Conservation (phyloP, 495 filamentous ascomycete species). For the Opeltia flavorubescens region DNA sequence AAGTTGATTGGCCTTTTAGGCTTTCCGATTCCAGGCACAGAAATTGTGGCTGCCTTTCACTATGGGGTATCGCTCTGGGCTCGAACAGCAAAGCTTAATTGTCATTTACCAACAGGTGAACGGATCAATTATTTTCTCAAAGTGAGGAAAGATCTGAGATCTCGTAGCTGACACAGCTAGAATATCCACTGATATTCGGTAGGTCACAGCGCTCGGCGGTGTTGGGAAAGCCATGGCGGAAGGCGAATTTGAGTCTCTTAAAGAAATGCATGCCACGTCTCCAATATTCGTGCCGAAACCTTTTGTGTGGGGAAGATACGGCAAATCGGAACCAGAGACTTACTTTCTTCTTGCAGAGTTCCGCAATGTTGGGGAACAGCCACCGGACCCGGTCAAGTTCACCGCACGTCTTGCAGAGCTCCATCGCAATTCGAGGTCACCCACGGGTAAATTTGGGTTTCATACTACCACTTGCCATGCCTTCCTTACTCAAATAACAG, state of each 20-base stretch:
- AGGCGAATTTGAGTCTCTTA: constrained; percentile 34
- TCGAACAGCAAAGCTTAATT: no score
- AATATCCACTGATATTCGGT: no score
- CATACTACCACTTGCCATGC: constrained; percentile 34
- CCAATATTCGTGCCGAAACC: constrained; percentile 33
- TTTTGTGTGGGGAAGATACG: constrained; percentile 30
- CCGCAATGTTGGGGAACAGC: constrained; percentile 21
- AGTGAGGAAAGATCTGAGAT: background rate
- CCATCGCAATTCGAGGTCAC: constrained; percentile 26
- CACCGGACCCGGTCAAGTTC: constrained; percentile 27
- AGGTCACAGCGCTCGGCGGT: constrained; percentile 12
- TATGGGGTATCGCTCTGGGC: background rate
- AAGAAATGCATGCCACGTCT: constrained; percentile 23
- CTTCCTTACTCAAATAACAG: constrained; percentile 24
- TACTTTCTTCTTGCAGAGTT: constrained; percentile 35
- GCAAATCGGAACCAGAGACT: constrained; percentile 16
- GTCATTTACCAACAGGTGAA: background rate
- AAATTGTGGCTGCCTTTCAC: background rate
- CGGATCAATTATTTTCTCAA: background rate
- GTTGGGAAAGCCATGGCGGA: constrained; percentile 23
- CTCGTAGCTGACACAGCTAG: background rate
- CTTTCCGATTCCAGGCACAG: background rate
- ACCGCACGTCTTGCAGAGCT: constrained; percentile 25
- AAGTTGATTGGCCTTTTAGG: background rate
- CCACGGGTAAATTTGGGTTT: constrained; percentile 41